Percentiles rank a stretch among this genome's conserved stretches.
phyloP scores from a whole-genome alignment of 23 red algal species.

The Pyropia haitanensis region DNA sequence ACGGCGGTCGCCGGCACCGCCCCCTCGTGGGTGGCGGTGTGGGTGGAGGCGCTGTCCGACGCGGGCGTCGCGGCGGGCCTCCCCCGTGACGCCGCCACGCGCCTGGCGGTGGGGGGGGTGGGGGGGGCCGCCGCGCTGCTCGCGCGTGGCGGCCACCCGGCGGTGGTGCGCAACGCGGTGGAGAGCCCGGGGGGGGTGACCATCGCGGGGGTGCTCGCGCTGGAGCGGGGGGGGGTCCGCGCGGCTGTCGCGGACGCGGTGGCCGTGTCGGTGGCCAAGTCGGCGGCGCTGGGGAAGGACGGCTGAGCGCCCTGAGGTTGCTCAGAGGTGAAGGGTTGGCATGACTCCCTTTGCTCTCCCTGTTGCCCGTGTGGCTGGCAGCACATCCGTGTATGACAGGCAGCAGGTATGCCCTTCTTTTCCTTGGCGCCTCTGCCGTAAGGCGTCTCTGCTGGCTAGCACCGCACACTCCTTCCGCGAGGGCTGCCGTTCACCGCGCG shows the following conservation, averaged over 20 bases:
- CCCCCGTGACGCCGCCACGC: conserved; percentile 21
- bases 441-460: no score
- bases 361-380: no score
- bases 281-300: conserved; percentile 22
- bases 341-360: no score
- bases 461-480: no score
- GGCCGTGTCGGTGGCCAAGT: conserved; percentile 40
- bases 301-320: neutral
- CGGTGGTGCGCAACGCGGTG: conserved; percentile 59
- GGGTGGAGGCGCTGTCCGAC: conserved; percentile 64
- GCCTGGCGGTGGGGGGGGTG: conserved; percentile 40
- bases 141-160: conserved; percentile 32
- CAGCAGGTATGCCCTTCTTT: no score
- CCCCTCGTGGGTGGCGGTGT: conserved; percentile 55
- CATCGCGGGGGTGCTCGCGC: conserved; percentile 36
- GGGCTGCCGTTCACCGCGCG: no score
- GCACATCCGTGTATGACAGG: no score
- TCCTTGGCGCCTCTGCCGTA: no score
- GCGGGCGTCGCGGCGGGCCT: conserved; percentile 62
- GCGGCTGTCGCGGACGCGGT: conserved; percentile 39
- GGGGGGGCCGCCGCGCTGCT: conserved; percentile 44
- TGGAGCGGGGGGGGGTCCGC: conserved; percentile 53
- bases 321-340: no score
- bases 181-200: conserved; percentile 80
- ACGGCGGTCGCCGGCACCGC: conserved; percentile 51